Evolutionary conservation across 345 rosid species (phyloP), one percentile per base, ranked within the genome.

Genomic region (Gossypium herbaceum): DNA sequence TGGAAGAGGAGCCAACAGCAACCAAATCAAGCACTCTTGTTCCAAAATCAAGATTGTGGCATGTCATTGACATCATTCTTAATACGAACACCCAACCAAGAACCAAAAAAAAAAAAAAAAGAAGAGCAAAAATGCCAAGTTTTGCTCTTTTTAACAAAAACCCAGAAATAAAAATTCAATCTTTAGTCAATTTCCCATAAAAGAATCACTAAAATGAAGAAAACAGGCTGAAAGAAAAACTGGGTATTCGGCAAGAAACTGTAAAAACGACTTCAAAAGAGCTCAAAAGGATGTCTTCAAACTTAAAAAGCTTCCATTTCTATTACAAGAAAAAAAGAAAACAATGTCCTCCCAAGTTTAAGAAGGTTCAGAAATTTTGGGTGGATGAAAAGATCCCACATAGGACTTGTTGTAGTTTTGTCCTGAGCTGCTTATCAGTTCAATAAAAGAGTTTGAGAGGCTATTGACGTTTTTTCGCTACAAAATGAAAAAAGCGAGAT

Each of bases 21-120:
- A 80, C 83, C 77, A 86, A 79, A 83, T 88, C 94, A 81, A 88
- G 84, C 71, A 83, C 80, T 78, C 86, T 82, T 75, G 83, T 83
- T 24, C 90, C 85, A 79, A 85, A 85, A 76, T 93, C 94, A 78
- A 89, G 90, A 71, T 85, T 85, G 59, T 66, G 88, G 83, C 97
- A 87, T 43, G 94, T 81, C 83, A 89, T 43, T 78, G 91, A 86
- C 89, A 90, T 81, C 91, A 91, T 91, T 77, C 85, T 89, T 19
- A 34, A 70, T 2, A 52, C 48, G 45, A 52, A n/a, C 50, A 41
- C 15, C 25, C 25, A n/a, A 55, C 65, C 41, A 34, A 34, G 41
- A 34, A 34, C 41, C 39, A 4, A 34, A 34, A 29, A 29, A 3
- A 77, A 51, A 27, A 29, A 27, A 77, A 51, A 84, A 12, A 25